A percentile compares a stretch with the other conserved stretches of the same genome.
Evolutionary conservation across 768 basidiomycete species (phyloP).

Genomic region (Tylopilus felleus): DNA sequence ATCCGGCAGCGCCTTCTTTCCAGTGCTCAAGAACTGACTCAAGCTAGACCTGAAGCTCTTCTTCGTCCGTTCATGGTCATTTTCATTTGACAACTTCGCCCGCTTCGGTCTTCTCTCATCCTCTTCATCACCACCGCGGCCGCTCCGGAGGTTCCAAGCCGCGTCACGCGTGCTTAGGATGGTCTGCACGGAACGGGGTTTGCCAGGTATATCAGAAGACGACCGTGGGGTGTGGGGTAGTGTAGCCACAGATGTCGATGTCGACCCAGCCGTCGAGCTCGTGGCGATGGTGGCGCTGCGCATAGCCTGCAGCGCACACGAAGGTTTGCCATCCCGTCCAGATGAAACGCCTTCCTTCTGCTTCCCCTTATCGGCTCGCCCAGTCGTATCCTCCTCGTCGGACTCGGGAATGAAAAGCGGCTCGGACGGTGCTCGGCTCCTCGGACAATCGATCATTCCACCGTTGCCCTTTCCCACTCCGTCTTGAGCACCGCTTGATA

Average conservation of each 20-base stretch:
- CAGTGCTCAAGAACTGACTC: constrained; percentile 51
- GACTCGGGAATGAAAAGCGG: constrained; percentile 29
- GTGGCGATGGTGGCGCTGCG: background rate
- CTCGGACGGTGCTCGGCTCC: constrained; percentile 14
- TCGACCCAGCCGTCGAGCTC: background rate
- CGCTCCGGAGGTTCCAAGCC: constrained; percentile 41
- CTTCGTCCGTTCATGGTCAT: constrained; percentile 3
- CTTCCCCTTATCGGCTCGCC: background rate
- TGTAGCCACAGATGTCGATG: background rate
- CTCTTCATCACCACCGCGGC: constrained; percentile 11
- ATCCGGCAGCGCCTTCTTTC: constrained; percentile 30
- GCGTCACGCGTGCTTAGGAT: constrained; percentile 52
- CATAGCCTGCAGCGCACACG: background rate
- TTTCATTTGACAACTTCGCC: constrained; percentile 19
- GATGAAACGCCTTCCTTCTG: background rate
- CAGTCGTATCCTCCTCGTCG: constrained; percentile 7
- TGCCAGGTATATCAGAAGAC: background rate
- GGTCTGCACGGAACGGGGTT: constrained; percentile 34
- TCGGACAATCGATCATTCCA: constrained; percentile 2
- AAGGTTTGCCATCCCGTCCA: background rate
- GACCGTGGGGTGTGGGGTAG: background rate
- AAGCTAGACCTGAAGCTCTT: constrained; percentile 46
- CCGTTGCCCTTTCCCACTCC: background rate
- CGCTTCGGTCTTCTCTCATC: constrained; percentile 38
- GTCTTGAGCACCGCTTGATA: background rate